These are phyloP conservation scores for Nannochloropsis salina DNA, from an alignment of 108 stramenopile genomes.

Conservation along the genomic window DNA sequence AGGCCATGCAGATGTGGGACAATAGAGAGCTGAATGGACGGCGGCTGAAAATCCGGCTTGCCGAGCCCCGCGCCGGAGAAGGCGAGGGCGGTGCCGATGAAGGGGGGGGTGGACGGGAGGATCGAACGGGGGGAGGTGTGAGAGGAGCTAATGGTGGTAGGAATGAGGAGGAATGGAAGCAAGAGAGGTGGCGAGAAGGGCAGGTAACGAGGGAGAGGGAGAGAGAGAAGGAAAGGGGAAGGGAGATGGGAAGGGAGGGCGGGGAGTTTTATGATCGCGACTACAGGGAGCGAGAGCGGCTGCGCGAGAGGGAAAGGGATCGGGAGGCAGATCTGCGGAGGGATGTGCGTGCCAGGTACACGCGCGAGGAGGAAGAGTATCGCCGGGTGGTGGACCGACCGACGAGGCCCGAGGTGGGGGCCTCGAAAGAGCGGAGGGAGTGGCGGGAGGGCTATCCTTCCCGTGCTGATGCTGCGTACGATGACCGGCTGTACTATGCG, in stretches of 20 bases:
- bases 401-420: background rate
- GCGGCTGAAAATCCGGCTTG: background rate
- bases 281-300: background rate
- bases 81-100: background rate
- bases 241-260: background rate
- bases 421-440: background rate
- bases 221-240: background rate
- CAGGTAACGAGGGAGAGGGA: background rate
- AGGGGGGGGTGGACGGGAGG: background rate
- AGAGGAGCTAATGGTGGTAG: background rate
- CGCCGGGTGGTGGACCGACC: background rate
- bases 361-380: background rate
- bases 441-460: background rate
- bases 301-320: background rate
- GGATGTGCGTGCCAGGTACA: background rate
- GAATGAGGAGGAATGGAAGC: background rate
- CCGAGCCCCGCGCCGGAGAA: background rate
- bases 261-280: background rate
- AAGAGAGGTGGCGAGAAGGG: background rate
- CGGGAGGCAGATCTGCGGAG: background rate
- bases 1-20: background rate
- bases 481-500: background rate
- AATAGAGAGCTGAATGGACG: background rate
- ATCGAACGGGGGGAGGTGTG: background rate
- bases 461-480: background rate